Evolutionary conservation across 331 rosid genomes (phyloP).

Genomic region (Dryas integrifolia): DNA sequence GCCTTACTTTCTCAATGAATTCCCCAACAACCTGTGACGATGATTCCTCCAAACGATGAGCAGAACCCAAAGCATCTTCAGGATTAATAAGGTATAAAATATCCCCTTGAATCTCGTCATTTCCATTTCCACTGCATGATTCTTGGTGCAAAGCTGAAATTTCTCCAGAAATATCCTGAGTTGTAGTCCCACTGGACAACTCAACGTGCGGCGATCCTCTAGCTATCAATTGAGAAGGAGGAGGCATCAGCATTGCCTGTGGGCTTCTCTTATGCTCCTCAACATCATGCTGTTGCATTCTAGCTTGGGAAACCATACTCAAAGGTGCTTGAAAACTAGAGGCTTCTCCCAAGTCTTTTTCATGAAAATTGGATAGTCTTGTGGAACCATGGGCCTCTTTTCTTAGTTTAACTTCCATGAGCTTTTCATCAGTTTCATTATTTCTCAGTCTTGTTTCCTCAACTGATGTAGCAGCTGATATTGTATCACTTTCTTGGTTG

Average conservation of each 20-base stretch:
- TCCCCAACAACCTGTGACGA: slow-evolving; percentile 64
- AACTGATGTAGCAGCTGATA: slow-evolving; percentile 33
- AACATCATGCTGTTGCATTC: slow-evolving; percentile 32
- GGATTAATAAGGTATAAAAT: slow-evolving; percentile 35
- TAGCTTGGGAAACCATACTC: slow-evolving; percentile 38
- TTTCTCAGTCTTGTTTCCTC: slow-evolving; percentile 42
- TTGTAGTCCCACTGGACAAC: slow-evolving; percentile 27
- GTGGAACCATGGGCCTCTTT: slow-evolving; percentile 35
- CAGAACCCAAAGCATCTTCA: slow-evolving; percentile 75
- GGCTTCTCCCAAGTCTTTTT: slow-evolving; percentile 35
- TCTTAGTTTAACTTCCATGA: slow-evolving; percentile 32
- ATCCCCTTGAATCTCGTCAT: slow-evolving; percentile 35
- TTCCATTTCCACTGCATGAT: slow-evolving; percentile 35
- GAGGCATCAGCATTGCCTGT: slow-evolving; percentile 43
- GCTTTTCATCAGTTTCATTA: slow-evolving; percentile 48
- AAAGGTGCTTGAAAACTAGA: slow-evolving; percentile 39
- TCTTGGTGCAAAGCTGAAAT: slow-evolving; percentile 41
- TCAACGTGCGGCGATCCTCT: slow-evolving; percentile 39
- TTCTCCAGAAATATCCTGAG: slow-evolving; percentile 38
- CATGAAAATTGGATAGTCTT: slow-evolving; percentile 17
- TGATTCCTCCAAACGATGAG: slow-evolving; percentile 53
- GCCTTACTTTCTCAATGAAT: slow-evolving; percentile 51
- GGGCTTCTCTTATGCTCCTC: slow-evolving; percentile 42
- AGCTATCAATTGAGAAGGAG: slow-evolving; percentile 49
- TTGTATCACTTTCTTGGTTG: slow-evolving; percentile 38